Evolutionary conservation across 2,329 filamentous ascomycete species (phyloP).

Genomic region (Graphilbum sp.): DNA sequence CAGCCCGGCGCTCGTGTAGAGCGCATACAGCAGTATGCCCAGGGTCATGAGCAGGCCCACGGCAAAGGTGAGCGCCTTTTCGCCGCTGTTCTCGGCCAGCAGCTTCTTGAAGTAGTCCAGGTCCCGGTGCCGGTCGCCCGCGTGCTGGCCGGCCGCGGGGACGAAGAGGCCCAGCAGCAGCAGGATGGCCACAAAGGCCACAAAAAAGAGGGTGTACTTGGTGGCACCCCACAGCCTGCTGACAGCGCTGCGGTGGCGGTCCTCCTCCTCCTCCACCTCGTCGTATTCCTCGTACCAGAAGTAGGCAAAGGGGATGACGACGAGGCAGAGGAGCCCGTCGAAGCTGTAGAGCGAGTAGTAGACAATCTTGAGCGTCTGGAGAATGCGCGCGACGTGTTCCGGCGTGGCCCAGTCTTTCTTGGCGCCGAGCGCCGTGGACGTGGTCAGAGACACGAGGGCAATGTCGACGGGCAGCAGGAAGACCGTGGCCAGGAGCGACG

Average conservation of each 20-base stretch:
- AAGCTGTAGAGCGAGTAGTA: constrained; percentile 90
- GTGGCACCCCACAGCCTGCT: constrained; percentile 66
- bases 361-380: constrained; percentile 66
- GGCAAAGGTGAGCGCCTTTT: constrained; percentile 81
- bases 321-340: constrained; percentile 74
- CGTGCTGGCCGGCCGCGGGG: constrained; percentile 54
- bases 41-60: constrained; percentile 78
- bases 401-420: constrained; percentile 95
- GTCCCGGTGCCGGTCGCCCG: constrained; percentile 51
- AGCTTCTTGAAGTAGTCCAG: constrained; percentile 85
- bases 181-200: constrained; percentile 62
- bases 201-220: constrained; percentile 80
- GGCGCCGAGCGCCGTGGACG: constrained; percentile 53
- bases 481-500: constrained; percentile 77
- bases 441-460: constrained; percentile 82
- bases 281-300: constrained; percentile 98
- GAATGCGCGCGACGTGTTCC: constrained; percentile 58
- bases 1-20: constrained; percentile 81
- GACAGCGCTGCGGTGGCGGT: constrained; percentile 54
- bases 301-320: constrained; percentile 89
- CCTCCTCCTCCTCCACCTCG: constrained; percentile 67
- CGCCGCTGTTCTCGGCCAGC: constrained; percentile 72
- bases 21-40: constrained; percentile 68
- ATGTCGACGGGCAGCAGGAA: constrained; percentile 90
- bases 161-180: constrained; percentile 93